Base-by-base conservation (phyloP, 2,329 filamentous ascomycete species). In the Beauveria pseudobassiana region DNA sequence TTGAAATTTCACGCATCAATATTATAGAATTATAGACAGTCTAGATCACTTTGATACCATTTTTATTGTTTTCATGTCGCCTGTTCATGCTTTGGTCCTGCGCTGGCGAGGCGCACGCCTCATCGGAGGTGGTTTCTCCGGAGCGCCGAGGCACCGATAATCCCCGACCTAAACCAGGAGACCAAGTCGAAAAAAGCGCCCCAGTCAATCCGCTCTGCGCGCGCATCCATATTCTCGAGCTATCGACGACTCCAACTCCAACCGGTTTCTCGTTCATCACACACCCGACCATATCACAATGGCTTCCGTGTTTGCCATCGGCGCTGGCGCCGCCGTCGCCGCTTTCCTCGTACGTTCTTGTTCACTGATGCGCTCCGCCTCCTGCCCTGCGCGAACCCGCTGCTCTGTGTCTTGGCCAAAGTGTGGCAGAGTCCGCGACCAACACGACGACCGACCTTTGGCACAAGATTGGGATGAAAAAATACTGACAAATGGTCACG, bases 281-380 rank as follows among this genome's bases (percentile, higher is more conserved):
- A 46, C 52, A 34, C 61, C 34, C 34, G 12, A 38, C 14, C 34
- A 65, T 14, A 18, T 30, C 16, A 68, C 48, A 58, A 78, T 79
- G 77, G 71, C 76, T 63, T 78, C 77, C 58, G 71, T 77, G 60
- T 72, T 82, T 58, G 78, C 78, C 67, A 71, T 74, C 64, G 80
- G 79, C 65, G 74, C 76, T 50, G 80, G 80, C 63, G 74, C 78
- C 60, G 80, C 80, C 62, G 79, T 79, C 62, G 79, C 80, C 26
- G 80, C 80, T 55, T 82, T 82, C 65, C 72, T 82, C 58, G 79
- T 82, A 76, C 49, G 77, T 64, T 40, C 38, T 10, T 2, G 18
- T 38, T 16, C 34, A 12, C 34, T 16, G 30, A 53, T 24, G 10
- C 34, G 30, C 30, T 53, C 4, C 28, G 16, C 28, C 59, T 24